Evolutionary conservation across 2,329 filamentous ascomycete genomes (phyloP).

Genomic region (Cucurbitaria berberidis): DNA sequence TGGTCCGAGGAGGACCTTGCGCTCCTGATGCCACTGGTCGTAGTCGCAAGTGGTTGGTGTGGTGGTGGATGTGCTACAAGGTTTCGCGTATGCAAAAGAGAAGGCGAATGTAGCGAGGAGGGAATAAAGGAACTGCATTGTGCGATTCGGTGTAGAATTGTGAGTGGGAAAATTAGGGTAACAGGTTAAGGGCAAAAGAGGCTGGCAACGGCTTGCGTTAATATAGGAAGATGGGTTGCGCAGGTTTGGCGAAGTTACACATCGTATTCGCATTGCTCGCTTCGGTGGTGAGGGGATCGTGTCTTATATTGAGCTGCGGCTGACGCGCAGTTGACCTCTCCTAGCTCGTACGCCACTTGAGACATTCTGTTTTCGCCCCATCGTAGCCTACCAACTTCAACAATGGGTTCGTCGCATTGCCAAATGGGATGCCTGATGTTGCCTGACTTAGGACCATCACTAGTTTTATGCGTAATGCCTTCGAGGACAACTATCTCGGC

Average conservation of each 20-base stretch:
- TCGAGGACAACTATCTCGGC: conserved; percentile 64
- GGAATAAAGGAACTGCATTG: neutral
- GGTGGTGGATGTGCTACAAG: neutral
- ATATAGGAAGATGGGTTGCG: neutral
- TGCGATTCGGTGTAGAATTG: neutral
- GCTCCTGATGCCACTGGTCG: conserved; percentile 7
- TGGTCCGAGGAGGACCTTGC: neutral
- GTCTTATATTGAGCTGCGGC: conserved; percentile 1
- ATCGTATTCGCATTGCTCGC: conserved; percentile 8
- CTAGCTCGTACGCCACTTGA: neutral
- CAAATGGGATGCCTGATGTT: conserved; percentile 65
- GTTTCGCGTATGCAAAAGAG: neutral
- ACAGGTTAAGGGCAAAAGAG: neutral
- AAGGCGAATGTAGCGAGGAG: neutral
- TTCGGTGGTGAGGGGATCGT: neutral
- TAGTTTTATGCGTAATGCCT: conserved; percentile 60
- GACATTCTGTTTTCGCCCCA: neutral
- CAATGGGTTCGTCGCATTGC: conserved; percentile 60
- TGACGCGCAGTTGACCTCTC: neutral
- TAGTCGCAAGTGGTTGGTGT: conserved; percentile 1
- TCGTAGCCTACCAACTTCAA: neutral
- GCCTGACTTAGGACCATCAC: conserved; percentile 64
- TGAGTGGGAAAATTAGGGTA: neutral
- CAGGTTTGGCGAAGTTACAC: neutral
- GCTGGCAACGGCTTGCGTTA: neutral